These are phyloP conservation scores for Mitragyna speciosa DNA, from an alignment of 257 asterid genomes.

Conservation along the genomic window DNA sequence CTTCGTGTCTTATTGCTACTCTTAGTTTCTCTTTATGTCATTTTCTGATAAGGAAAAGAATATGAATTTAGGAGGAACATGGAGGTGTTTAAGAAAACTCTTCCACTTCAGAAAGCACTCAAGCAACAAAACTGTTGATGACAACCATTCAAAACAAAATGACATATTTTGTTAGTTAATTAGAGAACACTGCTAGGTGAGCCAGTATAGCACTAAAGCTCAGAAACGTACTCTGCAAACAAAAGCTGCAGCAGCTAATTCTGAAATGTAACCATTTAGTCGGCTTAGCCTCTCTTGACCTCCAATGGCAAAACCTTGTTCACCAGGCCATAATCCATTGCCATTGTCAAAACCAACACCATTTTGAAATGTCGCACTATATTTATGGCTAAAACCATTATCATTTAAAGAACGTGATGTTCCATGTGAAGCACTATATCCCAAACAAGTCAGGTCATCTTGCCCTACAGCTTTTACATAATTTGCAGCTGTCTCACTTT, in stretches of 20 bases:
- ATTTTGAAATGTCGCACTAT: constrained; percentile 72
- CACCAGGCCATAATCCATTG: constrained; percentile 82
- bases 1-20: too few relatives aligned
- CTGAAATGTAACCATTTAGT: constrained; percentile 82
- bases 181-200: background rate
- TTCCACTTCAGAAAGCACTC: background rate
- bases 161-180: background rate
- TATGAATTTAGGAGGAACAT: background rate
- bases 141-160: background rate
- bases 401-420: constrained; percentile 37
- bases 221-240: constrained; percentile 77
- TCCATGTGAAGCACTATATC: constrained; percentile 35
- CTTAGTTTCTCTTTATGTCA: background rate
- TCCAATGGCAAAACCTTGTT: constrained; percentile 94
- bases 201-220: background rate
- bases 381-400: constrained; percentile 35
- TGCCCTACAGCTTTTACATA: constrained; percentile 79
- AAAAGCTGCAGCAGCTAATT: constrained; percentile 96
- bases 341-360: constrained; percentile 96
- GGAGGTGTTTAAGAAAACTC: background rate
- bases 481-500: constrained; percentile 86
- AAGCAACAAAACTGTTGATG: background rate
- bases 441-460: constrained; percentile 44
- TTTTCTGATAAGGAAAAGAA: background rate
- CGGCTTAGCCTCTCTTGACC: constrained; percentile 91